phyloP scores from a whole-genome alignment of 148 eudicot species.

The Vaccinium darrowii region DNA sequence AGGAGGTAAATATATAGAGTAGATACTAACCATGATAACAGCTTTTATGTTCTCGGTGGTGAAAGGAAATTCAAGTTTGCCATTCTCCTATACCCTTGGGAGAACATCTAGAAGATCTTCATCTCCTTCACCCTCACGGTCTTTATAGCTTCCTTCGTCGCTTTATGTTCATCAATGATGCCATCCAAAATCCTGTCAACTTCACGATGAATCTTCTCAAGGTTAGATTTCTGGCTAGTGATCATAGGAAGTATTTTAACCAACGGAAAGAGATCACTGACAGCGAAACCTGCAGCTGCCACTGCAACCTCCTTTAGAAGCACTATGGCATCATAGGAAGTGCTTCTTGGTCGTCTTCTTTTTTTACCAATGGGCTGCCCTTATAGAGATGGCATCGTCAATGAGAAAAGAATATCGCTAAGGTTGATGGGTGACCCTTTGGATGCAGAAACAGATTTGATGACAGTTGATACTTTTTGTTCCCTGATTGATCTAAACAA shows the following conservation, averaged over 20 bases:
- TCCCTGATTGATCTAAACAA: slow-evolving; percentile 6
- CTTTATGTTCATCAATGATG: not conserved
- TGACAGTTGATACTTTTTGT: not conserved
- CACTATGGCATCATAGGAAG: not conserved
- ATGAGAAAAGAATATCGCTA: not conserved
- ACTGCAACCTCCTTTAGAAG: not conserved
- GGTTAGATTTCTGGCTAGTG: not conserved
- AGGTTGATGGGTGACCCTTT: not conserved
- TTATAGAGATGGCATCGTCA: slow-evolving; percentile 6
- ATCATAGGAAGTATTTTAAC: not conserved
- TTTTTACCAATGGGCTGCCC: slow-evolving; percentile 29
- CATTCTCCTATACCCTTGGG: not conserved
- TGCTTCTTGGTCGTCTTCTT: slow-evolving; percentile 13
- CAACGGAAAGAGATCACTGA: slow-evolving; percentile 13
- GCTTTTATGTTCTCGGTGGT: not conserved
- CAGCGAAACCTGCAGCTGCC: slow-evolving; percentile 18
- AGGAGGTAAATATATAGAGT: not conserved
- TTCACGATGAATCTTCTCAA: not conserved
- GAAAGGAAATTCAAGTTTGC: not conserved
- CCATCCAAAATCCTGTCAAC: not conserved
- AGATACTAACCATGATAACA: not conserved
- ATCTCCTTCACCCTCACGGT: not conserved
- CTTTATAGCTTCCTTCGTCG: not conserved
- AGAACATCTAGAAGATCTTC: not conserved
- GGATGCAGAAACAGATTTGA: not conserved